Base-by-base conservation (phyloP, 1,139 yeast species). In the Yamadazyma conglobata region DNA sequence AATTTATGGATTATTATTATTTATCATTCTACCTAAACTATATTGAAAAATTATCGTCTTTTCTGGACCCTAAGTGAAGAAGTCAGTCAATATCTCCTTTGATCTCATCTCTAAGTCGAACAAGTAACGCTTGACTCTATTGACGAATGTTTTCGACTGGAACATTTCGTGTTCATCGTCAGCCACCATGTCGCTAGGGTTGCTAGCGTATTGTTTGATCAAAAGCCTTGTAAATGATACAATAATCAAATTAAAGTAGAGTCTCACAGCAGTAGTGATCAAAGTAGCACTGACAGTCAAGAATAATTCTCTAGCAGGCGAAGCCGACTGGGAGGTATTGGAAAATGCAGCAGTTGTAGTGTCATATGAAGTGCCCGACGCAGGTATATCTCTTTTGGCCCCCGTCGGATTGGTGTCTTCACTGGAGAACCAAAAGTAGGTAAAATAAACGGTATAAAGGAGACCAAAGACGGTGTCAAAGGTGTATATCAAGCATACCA, bases 381-480 rank as follows among this genome's bases (percentile, higher is more conserved):
- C n/a, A n/a, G n/a, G n/a, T n/a, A n/a, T n/a, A 5, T 24, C 32
- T 10, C 31, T 23, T 10, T 15, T 25, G 5, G 11, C 10, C 10
- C 30, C 37, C 10, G 46, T 34, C 6, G 50, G 42, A 8, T 39
- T 37, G 11, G 42, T 43, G 34, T 63, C 64, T 47, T 65, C 77
- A 28, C 64, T 48, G 35, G 69, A 60, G 48, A 87, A 82, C 96
- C 96, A 89, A 40, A 77, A 72, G 34, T 71, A 67, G 10, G 81
- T 70, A 52, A 91, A 88, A 55, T 81, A 81, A 3, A 82, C 43
- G 9, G 95, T 85, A 57, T 82, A 87, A 5, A 81, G 58, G 17
- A 77, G 56, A 14, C 88, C 85, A 27, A 77, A 54, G 0, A 79
- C 29, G 1, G 95, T 79, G 52, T 89, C 97, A 12, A 74, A 35